phyloP scores from a whole-genome alignment of 1,284 basidiomycete genomes.

The Moesziomyces globuligerus region DNA sequence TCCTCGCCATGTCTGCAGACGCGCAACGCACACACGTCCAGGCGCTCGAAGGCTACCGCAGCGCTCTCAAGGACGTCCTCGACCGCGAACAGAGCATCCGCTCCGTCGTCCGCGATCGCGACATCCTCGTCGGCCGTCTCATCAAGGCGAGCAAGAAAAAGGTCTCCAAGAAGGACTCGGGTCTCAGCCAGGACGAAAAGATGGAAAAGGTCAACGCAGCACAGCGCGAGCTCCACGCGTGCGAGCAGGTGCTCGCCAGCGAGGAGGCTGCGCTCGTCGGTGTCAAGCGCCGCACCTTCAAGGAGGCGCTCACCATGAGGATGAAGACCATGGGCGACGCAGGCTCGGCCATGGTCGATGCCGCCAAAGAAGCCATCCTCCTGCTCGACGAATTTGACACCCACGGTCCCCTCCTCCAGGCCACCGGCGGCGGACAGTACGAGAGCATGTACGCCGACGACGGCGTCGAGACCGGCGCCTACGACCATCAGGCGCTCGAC shows the following conservation, averaged over 20 bases:
- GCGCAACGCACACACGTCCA: slow-evolving; percentile 67
- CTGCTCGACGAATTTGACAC: slow-evolving; percentile 66
- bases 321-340: slow-evolving; percentile 68
- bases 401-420: slow-evolving; percentile 53
- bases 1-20: slow-evolving; percentile 64
- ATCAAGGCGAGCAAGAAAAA: slow-evolving; percentile 68
- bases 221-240: slow-evolving; percentile 68
- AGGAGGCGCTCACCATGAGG: slow-evolving; percentile 68
- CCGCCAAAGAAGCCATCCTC: slow-evolving; percentile 66
- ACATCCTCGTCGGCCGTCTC: slow-evolving; percentile 68
- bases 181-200: slow-evolving; percentile 60
- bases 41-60: slow-evolving; percentile 67
- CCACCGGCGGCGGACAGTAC: slow-evolving; percentile 47
- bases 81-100: slow-evolving; percentile 68
- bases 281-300: slow-evolving; percentile 69
- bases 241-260: slow-evolving; percentile 67
- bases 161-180: slow-evolving; percentile 56
- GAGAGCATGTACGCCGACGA: slow-evolving; percentile 51
- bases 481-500: slow-evolving; percentile 34
- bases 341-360: slow-evolving; percentile 67
- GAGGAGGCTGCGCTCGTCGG: slow-evolving; percentile 67
- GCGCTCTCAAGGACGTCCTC: slow-evolving; percentile 68
- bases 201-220: slow-evolving; percentile 66
- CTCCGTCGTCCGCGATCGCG: slow-evolving; percentile 68
- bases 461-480: slow-evolving; percentile 30